Base-by-base conservation (phyloP, 2,329 filamentous ascomycete genomes). In the Exophiala sideris region DNA sequence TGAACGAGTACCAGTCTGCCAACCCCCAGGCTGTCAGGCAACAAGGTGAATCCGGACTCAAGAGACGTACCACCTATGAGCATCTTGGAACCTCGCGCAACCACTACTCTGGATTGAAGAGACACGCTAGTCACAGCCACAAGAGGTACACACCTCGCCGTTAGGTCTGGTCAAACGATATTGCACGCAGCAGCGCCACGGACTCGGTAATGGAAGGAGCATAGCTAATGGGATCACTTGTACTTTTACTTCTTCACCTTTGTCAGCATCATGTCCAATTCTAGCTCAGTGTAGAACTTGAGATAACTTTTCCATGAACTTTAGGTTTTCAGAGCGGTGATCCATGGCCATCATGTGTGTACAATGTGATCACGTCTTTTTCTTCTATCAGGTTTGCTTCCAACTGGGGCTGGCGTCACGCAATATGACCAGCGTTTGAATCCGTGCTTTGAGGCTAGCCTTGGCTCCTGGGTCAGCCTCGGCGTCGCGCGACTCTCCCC, bases 1-100 rank as follows among this genome's bases (percentile, higher is more conserved):
- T 57, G 24, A 14, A 12, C 2, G 29, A 42, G 5, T 62, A 59
- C 42, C 21, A 54, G 16, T 48, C 52, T 33, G 20, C 29, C 36
- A 45, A 45, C 35, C 58, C 58, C 3, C 14, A 45, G 8, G 45
- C 50, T 14, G 53, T 46, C 33, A 61, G 56, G 36, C 14, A 40
- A 6, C 24, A 42, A 34, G 53, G 56, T 42, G 35, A 52, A 36
- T 59, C 56, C 29, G 56, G 56, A 33, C 41, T 59, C n/a, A 59
- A 52, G 36, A 51, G 40, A 41, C 52, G 56, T 46, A 47, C 50
- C 11, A 42, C 44, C 18, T 34, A 44, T 14, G 50, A 59, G 21
- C 36, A 32, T 12, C 45, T 56, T n/a, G 41, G 49, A 47, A 52
- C 24, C 14, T 58, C 20, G 44, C 35, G 11, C 11, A 12, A 47